A percentile compares a stretch with the other conserved stretches of the same genome.
These are phyloP conservation scores for Fomitopsis serialis DNA, from an alignment of 768 basidiomycete genomes.

Conservation along the genomic window DNA sequence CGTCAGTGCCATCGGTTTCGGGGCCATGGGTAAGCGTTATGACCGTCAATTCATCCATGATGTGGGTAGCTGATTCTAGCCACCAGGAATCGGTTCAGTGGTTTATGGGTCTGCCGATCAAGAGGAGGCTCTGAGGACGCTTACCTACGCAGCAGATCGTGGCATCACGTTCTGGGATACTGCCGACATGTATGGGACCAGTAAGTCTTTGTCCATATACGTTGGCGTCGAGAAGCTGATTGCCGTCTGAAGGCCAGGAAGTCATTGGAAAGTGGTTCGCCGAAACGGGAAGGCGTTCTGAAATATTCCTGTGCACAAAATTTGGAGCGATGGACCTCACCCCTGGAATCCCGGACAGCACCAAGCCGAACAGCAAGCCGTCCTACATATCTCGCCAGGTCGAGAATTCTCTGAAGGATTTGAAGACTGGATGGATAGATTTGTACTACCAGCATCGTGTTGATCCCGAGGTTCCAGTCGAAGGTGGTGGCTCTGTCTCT, in stretches of 20 bases:
- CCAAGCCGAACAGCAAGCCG: not conserved
- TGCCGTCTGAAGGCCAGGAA: not conserved
- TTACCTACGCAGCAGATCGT: conserved; percentile 9
- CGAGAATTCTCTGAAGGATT: conserved; percentile 8
- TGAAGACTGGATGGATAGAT: conserved; percentile 11
- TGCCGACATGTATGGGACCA: conserved; percentile 35
- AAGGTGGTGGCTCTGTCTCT: not conserved
- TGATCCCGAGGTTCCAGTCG: not conserved
- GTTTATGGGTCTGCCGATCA: not conserved
- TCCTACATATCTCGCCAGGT: not conserved
- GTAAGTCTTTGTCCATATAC: not conserved
- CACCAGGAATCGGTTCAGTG: not conserved
- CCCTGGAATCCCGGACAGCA: no score
- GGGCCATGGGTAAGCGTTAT: not conserved
- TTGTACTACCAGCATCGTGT: conserved; percentile 13
- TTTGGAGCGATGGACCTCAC: conserved; percentile 28
- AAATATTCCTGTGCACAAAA: conserved; percentile 64
- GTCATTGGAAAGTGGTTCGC: conserved; percentile 37
- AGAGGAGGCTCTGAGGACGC: conserved; percentile 26
- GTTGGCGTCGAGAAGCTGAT: no score
- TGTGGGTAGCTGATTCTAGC: not conserved
- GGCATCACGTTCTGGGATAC: conserved; percentile 47
- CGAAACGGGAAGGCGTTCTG: conserved; percentile 38
- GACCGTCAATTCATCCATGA: not conserved
- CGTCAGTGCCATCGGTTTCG: not conserved